A percentile compares a stretch with the other conserved stretches of the same genome.
phyloP scores from a whole-genome alignment of 2,329 filamentous ascomycete species.

The Colletotrichum endophyticum region DNA sequence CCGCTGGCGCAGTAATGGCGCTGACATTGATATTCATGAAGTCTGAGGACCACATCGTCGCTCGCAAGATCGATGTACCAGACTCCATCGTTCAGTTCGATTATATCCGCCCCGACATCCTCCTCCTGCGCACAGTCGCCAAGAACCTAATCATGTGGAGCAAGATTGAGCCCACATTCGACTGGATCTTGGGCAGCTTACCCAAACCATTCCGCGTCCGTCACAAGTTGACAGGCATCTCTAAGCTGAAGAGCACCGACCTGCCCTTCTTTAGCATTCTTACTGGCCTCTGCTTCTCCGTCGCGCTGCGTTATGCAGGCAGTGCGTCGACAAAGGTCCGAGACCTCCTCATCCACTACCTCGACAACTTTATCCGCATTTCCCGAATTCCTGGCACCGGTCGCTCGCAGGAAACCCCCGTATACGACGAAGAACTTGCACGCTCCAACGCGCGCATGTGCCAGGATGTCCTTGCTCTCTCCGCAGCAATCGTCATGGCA shows the following conservation, averaged over 20 bases:
- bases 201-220: conserved; percentile 71
- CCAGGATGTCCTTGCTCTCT: conserved; percentile 84
- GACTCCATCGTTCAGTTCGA: conserved; percentile 92
- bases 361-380: conserved; percentile 86
- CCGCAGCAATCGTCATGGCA: conserved; percentile 89
- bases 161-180: conserved; percentile 72
- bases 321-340: conserved; percentile 74
- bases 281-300: conserved; percentile 83
- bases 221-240: conserved; percentile 63
- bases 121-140: conserved; percentile 86
- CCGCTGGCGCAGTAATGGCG: conserved; percentile 90
- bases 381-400: conserved; percentile 58
- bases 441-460: conserved; percentile 87
- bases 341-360: conserved; percentile 81
- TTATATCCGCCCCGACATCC: conserved; percentile 91
- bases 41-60: conserved; percentile 84
- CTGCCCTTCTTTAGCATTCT: conserved; percentile 93
- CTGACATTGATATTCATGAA: conserved; percentile 96
- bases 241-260: conserved; percentile 76
- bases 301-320: conserved; percentile 77
- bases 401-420: conserved; percentile 31
- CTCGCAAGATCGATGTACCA: conserved; percentile 91
- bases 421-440: conserved; percentile 85
- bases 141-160: conserved; percentile 95
- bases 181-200: conserved; percentile 79